Evolutionary conservation across 495 filamentous ascomycete species (phyloP).

Genomic region (Talaromyces liani): DNA sequence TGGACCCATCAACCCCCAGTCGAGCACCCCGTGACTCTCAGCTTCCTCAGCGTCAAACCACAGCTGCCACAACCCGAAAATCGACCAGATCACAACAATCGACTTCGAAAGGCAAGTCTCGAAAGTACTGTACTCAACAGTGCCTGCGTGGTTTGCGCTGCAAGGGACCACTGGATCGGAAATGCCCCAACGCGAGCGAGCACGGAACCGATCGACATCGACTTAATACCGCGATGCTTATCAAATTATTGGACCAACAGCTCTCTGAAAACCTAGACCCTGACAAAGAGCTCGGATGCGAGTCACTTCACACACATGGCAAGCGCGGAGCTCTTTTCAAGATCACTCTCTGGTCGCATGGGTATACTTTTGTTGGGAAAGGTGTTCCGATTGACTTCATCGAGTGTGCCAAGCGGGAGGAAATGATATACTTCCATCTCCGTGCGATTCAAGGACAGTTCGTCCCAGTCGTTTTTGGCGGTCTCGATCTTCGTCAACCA

Average conservation of each 20-base stretch:
- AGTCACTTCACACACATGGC: constrained; percentile 31
- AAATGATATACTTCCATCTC: constrained; percentile 26
- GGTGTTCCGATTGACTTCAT: constrained; percentile 22
- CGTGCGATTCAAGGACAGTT: constrained; percentile 23
- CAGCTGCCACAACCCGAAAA: not conserved
- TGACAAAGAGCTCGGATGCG: constrained; percentile 12
- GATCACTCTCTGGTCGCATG: constrained; percentile 34
- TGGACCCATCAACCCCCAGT: constrained; percentile 12
- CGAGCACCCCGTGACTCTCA: not conserved
- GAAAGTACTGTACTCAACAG: constrained; percentile 35
- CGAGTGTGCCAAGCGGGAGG: constrained; percentile 19
- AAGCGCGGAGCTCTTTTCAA: constrained; percentile 33
- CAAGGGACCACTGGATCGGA: constrained; percentile 23
- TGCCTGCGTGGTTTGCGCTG: constrained; percentile 31
- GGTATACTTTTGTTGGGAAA: constrained; percentile 44
- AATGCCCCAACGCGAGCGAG: constrained; percentile 28
- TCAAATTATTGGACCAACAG: constrained; percentile 11
- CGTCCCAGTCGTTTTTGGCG: constrained; percentile 28
- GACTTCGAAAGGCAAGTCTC: constrained; percentile 19
- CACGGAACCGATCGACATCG: constrained; percentile 19
- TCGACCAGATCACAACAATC: constrained; percentile 7
- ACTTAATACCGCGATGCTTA: constrained; percentile 7
- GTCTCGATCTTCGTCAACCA: constrained; percentile 21
- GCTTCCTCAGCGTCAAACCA: constrained; percentile 6
- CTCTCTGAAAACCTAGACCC: constrained; percentile 15